A percentile compares a stretch with the other conserved stretches of the same genome.
Evolutionary conservation across 345 rosid genomes (phyloP).

Genomic region (Raphanus sativus): DNA sequence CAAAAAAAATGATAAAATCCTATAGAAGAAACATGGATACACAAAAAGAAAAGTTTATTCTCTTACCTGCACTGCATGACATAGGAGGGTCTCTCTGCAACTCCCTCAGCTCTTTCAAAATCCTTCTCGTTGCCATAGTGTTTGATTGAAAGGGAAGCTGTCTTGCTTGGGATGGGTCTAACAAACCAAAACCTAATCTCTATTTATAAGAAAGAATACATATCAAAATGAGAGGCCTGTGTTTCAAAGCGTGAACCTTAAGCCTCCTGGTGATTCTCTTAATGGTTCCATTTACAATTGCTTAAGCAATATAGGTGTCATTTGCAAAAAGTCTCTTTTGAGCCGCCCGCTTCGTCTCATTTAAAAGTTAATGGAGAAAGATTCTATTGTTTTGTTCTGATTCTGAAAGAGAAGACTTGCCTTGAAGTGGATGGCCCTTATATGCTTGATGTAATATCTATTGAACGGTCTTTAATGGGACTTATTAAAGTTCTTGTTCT

Average conservation of each 20-base stretch:
- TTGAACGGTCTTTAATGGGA: conserved; percentile 18
- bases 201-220: conserved; percentile 5
- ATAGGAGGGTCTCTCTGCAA: conserved; percentile 72
- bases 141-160: neutral
- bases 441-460: conserved; percentile 23
- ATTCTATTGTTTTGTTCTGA: conserved; percentile 27
- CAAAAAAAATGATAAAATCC: neutral
- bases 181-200: conserved; percentile 7
- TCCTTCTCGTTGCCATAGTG: conserved; percentile 60
- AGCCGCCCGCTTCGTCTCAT: conserved; percentile 27
- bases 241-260: conserved; percentile 30
- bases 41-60: neutral
- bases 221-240: conserved; percentile 17
- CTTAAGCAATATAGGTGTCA: conserved; percentile 14
- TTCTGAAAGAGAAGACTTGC: conserved; percentile 26
- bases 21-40: conserved; percentile 13
- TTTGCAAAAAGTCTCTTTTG: conserved; percentile 14
- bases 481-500: conserved; percentile 13
- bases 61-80: conserved; percentile 70
- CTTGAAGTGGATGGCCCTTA: conserved; percentile 18
- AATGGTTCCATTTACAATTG: conserved; percentile 14
- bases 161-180: neutral
- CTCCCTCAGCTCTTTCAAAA: conserved; percentile 64
- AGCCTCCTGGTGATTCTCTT: conserved; percentile 28
- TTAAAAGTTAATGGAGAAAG: conserved; percentile 27